Evolutionary conservation across 306 rosid genomes (phyloP), one percentile per base, ranked within the genome.

Genomic region (Albizia julibrissin): DNA sequence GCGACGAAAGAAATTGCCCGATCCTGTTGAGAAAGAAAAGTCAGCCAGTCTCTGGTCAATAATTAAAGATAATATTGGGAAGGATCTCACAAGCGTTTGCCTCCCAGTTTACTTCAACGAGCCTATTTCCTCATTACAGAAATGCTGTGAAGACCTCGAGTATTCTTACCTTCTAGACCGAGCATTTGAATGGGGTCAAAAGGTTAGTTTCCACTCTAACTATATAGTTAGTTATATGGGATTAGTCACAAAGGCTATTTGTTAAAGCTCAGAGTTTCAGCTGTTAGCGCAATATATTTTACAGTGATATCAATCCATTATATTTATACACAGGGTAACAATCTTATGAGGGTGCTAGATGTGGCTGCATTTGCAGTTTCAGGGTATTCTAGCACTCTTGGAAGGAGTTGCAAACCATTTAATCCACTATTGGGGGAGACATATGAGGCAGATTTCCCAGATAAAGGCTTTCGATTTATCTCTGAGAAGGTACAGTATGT

Each of bases 371-470:
- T 92, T 87, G 97, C 97, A 37, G 92, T 89, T 59, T 92, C 97
- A 67, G 94, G 97, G 16, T 92, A 92, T 86, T 92, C 91, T 59
- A 84, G 91, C 74, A 95, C 97, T 47, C 88, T 79, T 66, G 97
- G 94, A 86, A 91, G 99, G 88, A 90, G 85, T 81, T 95, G 99
- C 88, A 95, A 95, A 84, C 99, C 99, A 74, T 95, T 95, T 86
- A 95, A 95, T 84, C 99, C 99, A 64, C 78, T 95, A 37, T 85
- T 95, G 85, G 99, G 99, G 27, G 98, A 95, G 87, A 95, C 99
- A 54, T 95, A 91, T 56, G 99, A 95, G 74, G 99, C 99, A 79
- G 98, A 95, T 34, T 93, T 82, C 86, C 94, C 96, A 61, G 98
- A 95, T 47, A 95, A 88, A 87, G 98, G 99, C 84, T 66, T 93